Evolutionary conservation across 257 asterid genomes (phyloP).

Genomic region (Orobanche coerulescens): DNA sequence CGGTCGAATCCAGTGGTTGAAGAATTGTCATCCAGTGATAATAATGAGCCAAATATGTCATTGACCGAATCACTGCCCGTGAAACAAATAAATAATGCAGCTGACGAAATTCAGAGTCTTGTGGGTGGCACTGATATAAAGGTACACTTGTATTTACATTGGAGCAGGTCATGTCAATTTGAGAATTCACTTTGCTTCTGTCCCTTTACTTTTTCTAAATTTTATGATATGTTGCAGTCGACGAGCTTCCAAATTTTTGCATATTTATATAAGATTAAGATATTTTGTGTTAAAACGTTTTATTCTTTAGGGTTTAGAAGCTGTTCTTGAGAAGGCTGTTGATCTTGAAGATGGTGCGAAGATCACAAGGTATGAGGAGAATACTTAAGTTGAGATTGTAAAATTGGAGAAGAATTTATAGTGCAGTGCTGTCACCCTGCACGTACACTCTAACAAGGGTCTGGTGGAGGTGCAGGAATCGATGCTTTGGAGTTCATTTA

Average conservation of each 20-base stretch:
- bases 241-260: conserved; percentile 12
- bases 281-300: conserved; percentile 12
- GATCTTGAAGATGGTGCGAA: conserved; percentile 89
- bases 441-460: conserved; percentile 8
- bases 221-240: conserved; percentile 16
- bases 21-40: conserved; percentile 49
- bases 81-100: conserved; percentile 42
- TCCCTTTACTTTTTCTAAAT: conserved; percentile 7
- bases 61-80: conserved; percentile 36
- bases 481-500: conserved; percentile 17
- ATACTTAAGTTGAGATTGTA: conserved; percentile 17
- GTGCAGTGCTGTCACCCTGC: conserved; percentile 5
- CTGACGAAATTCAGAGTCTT: conserved; percentile 77
- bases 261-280: conserved; percentile 14
- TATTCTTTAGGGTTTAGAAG: conserved; percentile 81
- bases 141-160: conserved; percentile 35
- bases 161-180: conserved; percentile 2
- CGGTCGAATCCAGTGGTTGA: conserved; percentile 44
- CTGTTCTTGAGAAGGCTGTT: conserved; percentile 97
- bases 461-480: conserved; percentile 3
- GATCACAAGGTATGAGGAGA: conserved; percentile 54
- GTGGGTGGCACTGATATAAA: conserved; percentile 88
- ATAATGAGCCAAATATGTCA: conserved; percentile 37
- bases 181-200: conserved; percentile 14
- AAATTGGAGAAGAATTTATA: conserved; percentile 14